These are phyloP conservation scores for Hyphopichia khmerensis DNA, from an alignment of 1,139 yeast genomes.

Conservation along the genomic window DNA sequence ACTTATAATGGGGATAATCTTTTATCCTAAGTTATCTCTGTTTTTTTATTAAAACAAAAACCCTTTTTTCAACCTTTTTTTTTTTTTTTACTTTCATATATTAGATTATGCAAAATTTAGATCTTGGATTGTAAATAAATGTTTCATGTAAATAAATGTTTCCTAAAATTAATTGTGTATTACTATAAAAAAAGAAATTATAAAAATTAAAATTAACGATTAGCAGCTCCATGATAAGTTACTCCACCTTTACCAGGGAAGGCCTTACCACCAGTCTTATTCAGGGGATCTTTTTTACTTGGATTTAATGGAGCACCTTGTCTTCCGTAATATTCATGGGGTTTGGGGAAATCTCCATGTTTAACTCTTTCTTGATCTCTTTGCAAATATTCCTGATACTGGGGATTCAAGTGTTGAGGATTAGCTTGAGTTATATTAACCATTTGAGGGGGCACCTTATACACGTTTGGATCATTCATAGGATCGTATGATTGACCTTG, in stretches of 20 bases:
- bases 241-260: conserved; percentile 44
- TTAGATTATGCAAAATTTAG: too few relatives aligned
- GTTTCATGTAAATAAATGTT: too few relatives aligned
- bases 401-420: conserved; percentile 37
- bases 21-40: background rate
- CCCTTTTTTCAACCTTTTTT: too few relatives aligned
- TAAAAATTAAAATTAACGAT: conserved; percentile 6
- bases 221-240: conserved; percentile 41
- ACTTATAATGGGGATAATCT: conserved; percentile 74
- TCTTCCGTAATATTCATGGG: conserved; percentile 20
- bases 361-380: conserved; percentile 34
- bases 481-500: conserved; percentile 17
- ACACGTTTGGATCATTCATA: conserved; percentile 27
- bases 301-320: conserved; percentile 39
- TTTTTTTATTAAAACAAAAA: background rate
- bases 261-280: conserved; percentile 25
- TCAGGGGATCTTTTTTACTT: conserved; percentile 21
- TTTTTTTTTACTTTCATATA: too few relatives aligned
- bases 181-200: too few relatives aligned
- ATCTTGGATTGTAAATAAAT: too few relatives aligned
- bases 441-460: conserved; percentile 31
- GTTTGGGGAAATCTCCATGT: conserved; percentile 33
- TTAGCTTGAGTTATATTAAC: conserved; percentile 38
- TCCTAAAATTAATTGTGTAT: too few relatives aligned
- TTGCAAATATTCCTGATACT: conserved; percentile 33